These are phyloP conservation scores for Suillus subalutaceus DNA, from an alignment of 768 basidiomycete species.

Conservation along the genomic window DNA sequence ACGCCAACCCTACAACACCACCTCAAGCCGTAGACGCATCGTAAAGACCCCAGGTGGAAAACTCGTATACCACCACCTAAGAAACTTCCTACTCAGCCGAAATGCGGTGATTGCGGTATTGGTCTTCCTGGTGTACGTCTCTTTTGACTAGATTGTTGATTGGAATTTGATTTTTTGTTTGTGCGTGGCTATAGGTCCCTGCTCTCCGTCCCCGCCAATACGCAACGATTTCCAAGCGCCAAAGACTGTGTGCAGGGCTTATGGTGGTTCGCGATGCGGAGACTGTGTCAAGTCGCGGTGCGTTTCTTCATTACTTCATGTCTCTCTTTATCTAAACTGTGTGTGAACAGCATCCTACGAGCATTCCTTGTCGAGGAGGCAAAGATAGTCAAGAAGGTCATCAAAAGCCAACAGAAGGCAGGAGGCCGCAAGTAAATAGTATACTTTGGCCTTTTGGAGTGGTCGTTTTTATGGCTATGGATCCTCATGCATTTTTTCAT, in stretches of 20 bases:
- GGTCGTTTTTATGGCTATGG: constrained; percentile 17
- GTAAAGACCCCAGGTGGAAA: constrained; percentile 99
- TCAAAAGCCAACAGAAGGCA: constrained; percentile 79
- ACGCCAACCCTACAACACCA: constrained; percentile 97
- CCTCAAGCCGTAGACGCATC: constrained; percentile 91
- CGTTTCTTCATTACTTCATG: constrained; percentile 28
- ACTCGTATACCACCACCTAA: constrained; percentile 96
- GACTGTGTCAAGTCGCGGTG: constrained; percentile 95
- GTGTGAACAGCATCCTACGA: constrained; percentile 77
- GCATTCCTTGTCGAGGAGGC: constrained; percentile 99
- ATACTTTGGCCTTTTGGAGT: not conserved
- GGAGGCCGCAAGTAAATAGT: constrained; percentile 24
- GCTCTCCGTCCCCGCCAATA: constrained; percentile 96
- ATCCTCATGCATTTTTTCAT: constrained; percentile 14
- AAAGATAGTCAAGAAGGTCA: constrained; percentile 99
- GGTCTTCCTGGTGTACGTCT: constrained; percentile 89
- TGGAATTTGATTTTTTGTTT: constrained; percentile 10
- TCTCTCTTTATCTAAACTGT: constrained; percentile 1
- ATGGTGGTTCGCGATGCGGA: constrained; percentile 97
- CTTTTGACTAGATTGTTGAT: not conserved
- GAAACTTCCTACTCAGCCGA: constrained; percentile 89
- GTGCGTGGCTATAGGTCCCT: constrained; percentile 62
- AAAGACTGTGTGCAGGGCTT: constrained; percentile 95
- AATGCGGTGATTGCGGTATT: constrained; percentile 98
- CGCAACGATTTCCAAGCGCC: constrained; percentile 93